phyloP scores from a whole-genome alignment of 129 eudicot species.

The Solidago caesia region DNA sequence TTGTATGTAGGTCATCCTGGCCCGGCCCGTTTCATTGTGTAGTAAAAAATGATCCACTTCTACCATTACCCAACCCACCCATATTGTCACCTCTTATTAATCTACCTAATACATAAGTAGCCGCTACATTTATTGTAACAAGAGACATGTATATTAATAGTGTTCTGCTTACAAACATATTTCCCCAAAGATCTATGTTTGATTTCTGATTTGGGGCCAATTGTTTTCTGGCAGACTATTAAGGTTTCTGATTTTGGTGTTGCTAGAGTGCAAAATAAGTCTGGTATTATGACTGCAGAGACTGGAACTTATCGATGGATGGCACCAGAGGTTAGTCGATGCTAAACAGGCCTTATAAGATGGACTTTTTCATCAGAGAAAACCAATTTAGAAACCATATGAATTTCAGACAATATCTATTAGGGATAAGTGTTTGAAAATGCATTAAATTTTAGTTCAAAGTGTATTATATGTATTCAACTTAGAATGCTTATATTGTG shows the following conservation, averaged over 20 bases:
- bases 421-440: not conserved
- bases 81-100: conserved; percentile 1
- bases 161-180: conserved; percentile 11
- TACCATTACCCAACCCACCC: not conserved
- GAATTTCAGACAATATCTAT: not conserved
- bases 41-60: no score
- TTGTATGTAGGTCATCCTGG: no score
- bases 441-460: no score
- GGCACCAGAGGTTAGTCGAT: conserved; percentile 61
- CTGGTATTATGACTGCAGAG: conserved; percentile 68
- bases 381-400: not conserved
- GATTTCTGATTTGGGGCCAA: not conserved
- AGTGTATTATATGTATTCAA: no score
- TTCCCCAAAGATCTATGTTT: conserved; percentile 6
- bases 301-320: conserved; percentile 71
- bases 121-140: not conserved
- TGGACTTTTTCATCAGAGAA: not conserved
- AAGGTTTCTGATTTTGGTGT: conserved; percentile 73
- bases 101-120: no score
- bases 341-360: not conserved
- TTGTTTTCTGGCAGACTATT: conserved; percentile 39
- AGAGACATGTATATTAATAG: not conserved
- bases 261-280: conserved; percentile 58
- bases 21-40: no score
- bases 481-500: no score